Evolutionary conservation across 371 early-diverging fungal genomes (phyloP).

Genomic region (Cokeromyces recurvatus): DNA sequence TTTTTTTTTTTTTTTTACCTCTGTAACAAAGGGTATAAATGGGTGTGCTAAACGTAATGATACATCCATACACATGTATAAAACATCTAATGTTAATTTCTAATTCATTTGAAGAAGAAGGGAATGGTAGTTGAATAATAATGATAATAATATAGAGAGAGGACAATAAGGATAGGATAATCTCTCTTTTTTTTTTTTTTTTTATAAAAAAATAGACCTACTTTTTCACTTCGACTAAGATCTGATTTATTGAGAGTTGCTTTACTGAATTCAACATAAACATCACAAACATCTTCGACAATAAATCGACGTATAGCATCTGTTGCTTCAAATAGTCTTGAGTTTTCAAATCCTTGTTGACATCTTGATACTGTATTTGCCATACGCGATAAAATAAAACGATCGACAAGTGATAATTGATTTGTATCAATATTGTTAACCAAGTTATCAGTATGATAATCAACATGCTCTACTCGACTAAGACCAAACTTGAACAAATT

Average conservation of each 20-base stretch:
- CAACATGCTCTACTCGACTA: slow-evolving; percentile 38
- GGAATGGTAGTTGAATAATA: no score
- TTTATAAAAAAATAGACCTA: no score
- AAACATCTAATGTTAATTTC: slow-evolving; percentile 39
- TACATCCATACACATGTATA: slow-evolving; percentile 77
- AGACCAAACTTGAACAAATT: slow-evolving; percentile 85
- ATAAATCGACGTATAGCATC: slow-evolving; percentile 85
- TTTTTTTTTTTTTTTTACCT: no score
- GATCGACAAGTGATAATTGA: slow-evolving; percentile 67
- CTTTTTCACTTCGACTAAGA: slow-evolving; percentile 29
- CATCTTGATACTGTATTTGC: slow-evolving; percentile 64
- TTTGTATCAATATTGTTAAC: slow-evolving; percentile 3
- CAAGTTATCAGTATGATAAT: background rate
- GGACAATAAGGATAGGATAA: background rate
- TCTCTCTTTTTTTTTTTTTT: background rate
- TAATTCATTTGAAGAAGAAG: no score
- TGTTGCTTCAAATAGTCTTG: slow-evolving; percentile 84
- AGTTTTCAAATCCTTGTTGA: slow-evolving; percentile 63
- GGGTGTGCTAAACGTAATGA: slow-evolving; percentile 91
- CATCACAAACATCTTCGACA: slow-evolving; percentile 93
- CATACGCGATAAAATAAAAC: slow-evolving; percentile 84
- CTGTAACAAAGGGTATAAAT: slow-evolving; percentile 98
- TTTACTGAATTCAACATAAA: slow-evolving; percentile 87
- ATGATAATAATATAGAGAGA: background rate
- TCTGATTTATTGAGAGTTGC: slow-evolving; percentile 47